A percentile compares a stretch with the other conserved stretches of the same genome.
These are phyloP conservation scores for Wickerhamomyces bisporus DNA, from an alignment of 805 yeast species.

Conservation along the genomic window DNA sequence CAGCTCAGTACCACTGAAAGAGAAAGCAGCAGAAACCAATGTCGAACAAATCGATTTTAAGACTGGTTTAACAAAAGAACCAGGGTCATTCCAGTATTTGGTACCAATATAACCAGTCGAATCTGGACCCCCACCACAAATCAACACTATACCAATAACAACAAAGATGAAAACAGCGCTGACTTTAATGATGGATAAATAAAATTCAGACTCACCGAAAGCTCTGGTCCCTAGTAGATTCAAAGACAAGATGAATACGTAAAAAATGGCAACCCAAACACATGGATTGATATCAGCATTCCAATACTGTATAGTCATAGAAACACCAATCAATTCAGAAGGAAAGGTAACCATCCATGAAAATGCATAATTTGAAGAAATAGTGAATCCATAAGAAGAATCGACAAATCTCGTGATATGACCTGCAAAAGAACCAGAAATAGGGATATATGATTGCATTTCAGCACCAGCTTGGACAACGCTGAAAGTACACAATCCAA, in stretches of 20 bases:
- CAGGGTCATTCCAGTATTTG: slow-evolving; percentile 45
- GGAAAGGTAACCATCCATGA: slow-evolving; percentile 56
- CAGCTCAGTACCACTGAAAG: slow-evolving; percentile 72
- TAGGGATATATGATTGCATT: slow-evolving; percentile 46
- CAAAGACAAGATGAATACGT: slow-evolving; percentile 39
- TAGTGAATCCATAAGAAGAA: slow-evolving; percentile 51
- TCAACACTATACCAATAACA: slow-evolving; percentile 43
- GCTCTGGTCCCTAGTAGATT: slow-evolving; percentile 49
- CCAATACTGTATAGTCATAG: slow-evolving; percentile 57
- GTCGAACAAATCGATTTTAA: slow-evolving; percentile 68
- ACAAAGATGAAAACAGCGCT: slow-evolving; percentile 41
- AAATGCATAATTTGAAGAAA: slow-evolving; percentile 48
- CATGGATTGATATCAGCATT: slow-evolving; percentile 40
- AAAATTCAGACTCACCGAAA: slow-evolving; percentile 51
- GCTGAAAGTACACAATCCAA: slow-evolving; percentile 53
- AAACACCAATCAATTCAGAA: slow-evolving; percentile 54
- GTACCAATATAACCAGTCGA: slow-evolving; percentile 37
- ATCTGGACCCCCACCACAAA: slow-evolving; percentile 42
- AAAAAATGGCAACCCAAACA: slow-evolving; percentile 56
- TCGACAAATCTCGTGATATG: slow-evolving; percentile 49
- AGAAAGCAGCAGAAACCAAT: slow-evolving; percentile 71
- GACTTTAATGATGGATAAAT: slow-evolving; percentile 41
- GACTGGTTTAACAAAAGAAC: slow-evolving; percentile 49
- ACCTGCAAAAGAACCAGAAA: slow-evolving; percentile 48
- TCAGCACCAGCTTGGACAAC: slow-evolving; percentile 60